Conservation (phyloP, 176 grass and related monocot genomes). For the Eragrostis curvula region DNA sequence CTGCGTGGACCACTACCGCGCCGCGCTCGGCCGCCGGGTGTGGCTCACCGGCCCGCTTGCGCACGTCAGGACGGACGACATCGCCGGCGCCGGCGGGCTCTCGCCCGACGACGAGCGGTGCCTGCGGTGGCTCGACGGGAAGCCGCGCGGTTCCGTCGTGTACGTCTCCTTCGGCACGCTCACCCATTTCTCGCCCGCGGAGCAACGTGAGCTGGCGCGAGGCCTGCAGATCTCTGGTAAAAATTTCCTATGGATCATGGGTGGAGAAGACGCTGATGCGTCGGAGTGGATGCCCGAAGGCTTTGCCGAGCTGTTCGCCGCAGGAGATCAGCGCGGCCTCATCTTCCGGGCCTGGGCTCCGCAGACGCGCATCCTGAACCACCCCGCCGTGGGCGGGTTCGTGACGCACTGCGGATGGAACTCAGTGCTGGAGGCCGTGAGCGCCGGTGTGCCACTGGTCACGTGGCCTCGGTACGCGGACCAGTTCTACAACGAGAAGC, state of each 20-base stretch:
- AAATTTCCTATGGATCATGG: not conserved
- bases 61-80: conserved; percentile 15
- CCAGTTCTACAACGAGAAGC: conserved; percentile 61
- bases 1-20: conserved; percentile 28
- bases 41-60: conserved; percentile 54
- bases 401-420: conserved; percentile 64
- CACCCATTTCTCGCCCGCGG: not conserved
- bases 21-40: not conserved
- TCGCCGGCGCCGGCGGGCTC: not conserved
- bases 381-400: conserved; percentile 28
- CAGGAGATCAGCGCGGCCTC: conserved; percentile 32
- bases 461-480: conserved; percentile 49
- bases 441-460: conserved; percentile 46
- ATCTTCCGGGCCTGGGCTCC: conserved; percentile 49
- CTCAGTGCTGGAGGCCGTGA: conserved; percentile 43
- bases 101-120: no score
- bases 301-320: conserved; percentile 25
- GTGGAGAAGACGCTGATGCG: not conserved
- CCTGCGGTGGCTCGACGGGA: conserved; percentile 53
- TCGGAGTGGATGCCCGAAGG: conserved; percentile 27
- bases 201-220: conserved; percentile 2
- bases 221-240: conserved; percentile 4
- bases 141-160: conserved; percentile 40
- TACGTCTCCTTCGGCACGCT: conserved; percentile 54
- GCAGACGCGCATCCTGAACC: conserved; percentile 38